Base-by-base conservation (phyloP, 257 asterid species). In the Paraleonurus japonicus region DNA sequence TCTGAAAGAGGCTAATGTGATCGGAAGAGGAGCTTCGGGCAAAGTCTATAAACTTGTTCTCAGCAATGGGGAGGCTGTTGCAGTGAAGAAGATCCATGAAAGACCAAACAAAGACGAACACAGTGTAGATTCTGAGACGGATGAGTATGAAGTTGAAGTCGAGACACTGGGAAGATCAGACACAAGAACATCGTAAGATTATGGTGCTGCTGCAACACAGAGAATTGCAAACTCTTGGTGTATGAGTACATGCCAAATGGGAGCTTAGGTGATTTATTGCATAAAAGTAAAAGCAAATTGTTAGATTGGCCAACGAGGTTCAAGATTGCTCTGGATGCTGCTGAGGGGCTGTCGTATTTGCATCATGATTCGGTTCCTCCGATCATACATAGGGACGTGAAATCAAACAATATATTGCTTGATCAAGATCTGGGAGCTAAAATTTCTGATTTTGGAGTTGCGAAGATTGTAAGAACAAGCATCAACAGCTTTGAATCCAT, bases 281-380 rank as follows among this genome's bases (percentile, higher is more conserved):
- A 88, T 60, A 59, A 84, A 47, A 61, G 65, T 47, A 82, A 81
- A 75, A 74, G 85, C 12, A 71, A 58, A 39, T 70, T 64, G 67
- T 76, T 92, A 62, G 87, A 85, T 71, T 90, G 96, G 96, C 85
- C 81, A 0, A 81, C 73, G 35, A 85, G 98, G 85, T 85, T 84
- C 65, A 81, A 33, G 76, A 87, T 92, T 30, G 96, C 83, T 1
- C 71, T 84, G 81, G 95, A 90, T 83, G 83, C 96, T 17, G 98
- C 96, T 0, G 95, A 92, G 80, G 98, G 96, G 15, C 81, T 92
- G 8, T 90, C 96, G 2, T 92, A 92, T 70, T 74, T 92, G 85
- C 98, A 92, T 72, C 96, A 92, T 4, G 97, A 90, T 78, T 90
- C 87, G 32, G 91, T 85, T 61, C 98, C 97, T 69, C 84, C 95